These are phyloP conservation scores for Apophysomyces trapeziformis DNA, from an alignment of 371 early-diverging fungal species.

Conservation along the genomic window DNA sequence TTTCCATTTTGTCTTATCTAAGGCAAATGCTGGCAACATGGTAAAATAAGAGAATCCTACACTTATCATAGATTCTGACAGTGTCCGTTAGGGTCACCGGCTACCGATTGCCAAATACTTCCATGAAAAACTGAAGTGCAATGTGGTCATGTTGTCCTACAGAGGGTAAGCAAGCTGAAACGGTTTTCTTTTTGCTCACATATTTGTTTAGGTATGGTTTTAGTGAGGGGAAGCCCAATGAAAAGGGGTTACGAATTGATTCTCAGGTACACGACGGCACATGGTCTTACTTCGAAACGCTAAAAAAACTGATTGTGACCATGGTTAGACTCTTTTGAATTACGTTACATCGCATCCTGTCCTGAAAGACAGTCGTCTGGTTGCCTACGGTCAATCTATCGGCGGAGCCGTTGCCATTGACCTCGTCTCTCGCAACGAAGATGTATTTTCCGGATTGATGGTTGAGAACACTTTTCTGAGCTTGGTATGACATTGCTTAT, in stretches of 20 bases:
- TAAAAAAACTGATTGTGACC: background rate
- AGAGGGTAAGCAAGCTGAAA: conserved; percentile 68
- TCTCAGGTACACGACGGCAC: conserved; percentile 64
- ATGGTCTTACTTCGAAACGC: background rate
- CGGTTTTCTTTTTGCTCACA: background rate
- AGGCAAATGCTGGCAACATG: conserved; percentile 96
- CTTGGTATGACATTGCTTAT: conserved; percentile 56
- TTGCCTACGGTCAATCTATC: conserved; percentile 94
- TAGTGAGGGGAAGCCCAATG: conserved; percentile 85
- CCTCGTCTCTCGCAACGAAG: conserved; percentile 76
- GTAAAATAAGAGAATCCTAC: conserved; percentile 29
- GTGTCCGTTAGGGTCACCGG: conserved; percentile 74
- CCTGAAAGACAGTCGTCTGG: conserved; percentile 72
- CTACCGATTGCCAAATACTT: conserved; percentile 85
- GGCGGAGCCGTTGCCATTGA: conserved; percentile 98
- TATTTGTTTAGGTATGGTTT: conserved; percentile 75
- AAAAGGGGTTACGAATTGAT: conserved; percentile 88
- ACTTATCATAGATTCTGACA: background rate
- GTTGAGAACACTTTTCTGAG: conserved; percentile 96
- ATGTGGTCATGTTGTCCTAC: conserved; percentile 95
- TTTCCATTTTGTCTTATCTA: background rate
- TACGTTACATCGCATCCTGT: conserved; percentile 76
- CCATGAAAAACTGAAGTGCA: conserved; percentile 65
- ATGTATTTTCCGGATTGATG: conserved; percentile 80
- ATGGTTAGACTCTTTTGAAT: conserved; percentile 74